Base-by-base conservation (phyloP, 2,329 filamentous ascomycete species). In the Geosmithia putterillii region DNA sequence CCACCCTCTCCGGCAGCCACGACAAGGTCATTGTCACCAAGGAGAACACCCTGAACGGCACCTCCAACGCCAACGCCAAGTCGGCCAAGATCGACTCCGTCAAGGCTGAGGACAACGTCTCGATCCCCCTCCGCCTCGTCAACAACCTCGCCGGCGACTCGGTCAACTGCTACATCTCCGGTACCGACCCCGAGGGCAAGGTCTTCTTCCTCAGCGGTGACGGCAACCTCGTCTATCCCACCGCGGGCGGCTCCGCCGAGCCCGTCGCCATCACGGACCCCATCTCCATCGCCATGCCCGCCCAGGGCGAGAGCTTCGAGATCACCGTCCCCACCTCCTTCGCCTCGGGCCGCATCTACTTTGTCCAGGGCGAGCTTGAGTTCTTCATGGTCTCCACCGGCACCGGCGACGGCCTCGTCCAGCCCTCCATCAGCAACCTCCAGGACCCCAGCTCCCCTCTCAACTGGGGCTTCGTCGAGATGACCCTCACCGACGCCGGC, bases 391-490 rank as follows among this genome's bases (percentile, higher is more conserved):
- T 70, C 15, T 51, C 49, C 17, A 54, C 48, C 12, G 51, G 49
- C 2, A 40, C 7, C 1, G 48, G 46, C 36, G 60, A 62, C 35
- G 59, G 58, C 21, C 51, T 75, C 2, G 71, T 75, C 12, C 65
- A 73, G 48, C 72, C 72, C 0, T 67, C 71, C 0, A 60, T 65
- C 8, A 60, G 58, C 10, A 69, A 68, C 51, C 54, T 64, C 0
- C 42, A 47, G 3, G 69, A 73, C 43, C 64, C 68, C 3, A 69
- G 62, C 22, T 55, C 63, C 0, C 58, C 53, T 2, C 51, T 68
- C 34, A 65, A 65, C 51, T 73, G 69, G 68, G 69, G 68, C 1
- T 73, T 73, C 43, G 59, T 70, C 17, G 70, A 74, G 50, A 55
- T 74, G 22, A 69, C 67, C 2, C 65, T 64, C 50, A 67, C 57